Percentiles rank a stretch among this genome's conserved stretches.
Conservation (phyloP, 2,329 filamentous ascomycete species). For the Raffaelea arxii region DNA sequence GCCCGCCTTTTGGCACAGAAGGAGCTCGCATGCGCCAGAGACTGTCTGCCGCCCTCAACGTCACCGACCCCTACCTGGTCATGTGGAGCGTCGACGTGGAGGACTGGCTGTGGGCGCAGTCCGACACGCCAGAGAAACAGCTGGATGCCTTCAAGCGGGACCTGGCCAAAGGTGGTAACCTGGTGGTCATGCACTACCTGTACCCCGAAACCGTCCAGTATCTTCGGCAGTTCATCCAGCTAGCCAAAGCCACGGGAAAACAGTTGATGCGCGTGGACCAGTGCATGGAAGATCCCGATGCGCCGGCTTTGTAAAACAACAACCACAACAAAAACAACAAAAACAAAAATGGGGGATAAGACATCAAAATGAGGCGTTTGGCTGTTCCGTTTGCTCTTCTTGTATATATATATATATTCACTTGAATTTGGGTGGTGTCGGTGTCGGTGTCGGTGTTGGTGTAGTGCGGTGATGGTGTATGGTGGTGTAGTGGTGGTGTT, state of each 20-base stretch:
- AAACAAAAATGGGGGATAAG: background rate
- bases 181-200: constrained; percentile 63
- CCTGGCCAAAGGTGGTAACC: constrained; percentile 48
- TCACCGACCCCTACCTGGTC: constrained; percentile 47
- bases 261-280: constrained; percentile 29
- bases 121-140: constrained; percentile 54
- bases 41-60: constrained; percentile 40
- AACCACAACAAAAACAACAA: background rate
- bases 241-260: constrained; percentile 54
- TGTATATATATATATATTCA: too few species aligned
- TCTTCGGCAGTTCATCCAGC: constrained; percentile 52
- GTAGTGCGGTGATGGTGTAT: too few species aligned
- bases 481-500: too few species aligned
- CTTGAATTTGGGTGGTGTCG: too few species aligned
- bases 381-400: too few species aligned
- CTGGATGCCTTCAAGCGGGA: constrained; percentile 55
- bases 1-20: constrained; percentile 59
- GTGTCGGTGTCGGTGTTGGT: too few species aligned
- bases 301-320: constrained; percentile 19
- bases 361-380: too few species aligned
- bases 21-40: constrained; percentile 57
- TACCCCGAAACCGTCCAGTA: constrained; percentile 55
- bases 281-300: constrained; percentile 25
- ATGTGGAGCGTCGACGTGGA: constrained; percentile 64
- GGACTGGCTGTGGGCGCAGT: constrained; percentile 59